A percentile compares a stretch with the other conserved stretches of the same genome.
phyloP scores from a whole-genome alignment of 1,284 basidiomycete genomes.

The Microstroma glucosiphilum region DNA sequence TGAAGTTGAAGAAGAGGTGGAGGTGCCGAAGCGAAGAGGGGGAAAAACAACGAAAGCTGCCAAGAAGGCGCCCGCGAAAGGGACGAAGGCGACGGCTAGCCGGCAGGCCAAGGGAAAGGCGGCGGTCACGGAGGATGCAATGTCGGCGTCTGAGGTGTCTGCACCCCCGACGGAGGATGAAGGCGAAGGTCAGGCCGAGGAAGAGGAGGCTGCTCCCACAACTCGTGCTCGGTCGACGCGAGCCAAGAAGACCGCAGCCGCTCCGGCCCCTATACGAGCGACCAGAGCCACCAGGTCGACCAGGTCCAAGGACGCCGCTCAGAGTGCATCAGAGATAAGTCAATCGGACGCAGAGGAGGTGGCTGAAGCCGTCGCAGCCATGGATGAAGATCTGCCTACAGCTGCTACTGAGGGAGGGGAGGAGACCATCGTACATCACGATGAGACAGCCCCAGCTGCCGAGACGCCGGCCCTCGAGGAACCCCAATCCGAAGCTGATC shows the following conservation, averaged over 20 bases:
- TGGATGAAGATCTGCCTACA: not conserved
- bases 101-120: not conserved
- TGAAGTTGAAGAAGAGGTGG: constrained; percentile 9
- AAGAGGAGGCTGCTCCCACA: not conserved
- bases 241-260: too few relatives aligned
- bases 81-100: not conserved
- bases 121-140: not conserved
- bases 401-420: not conserved
- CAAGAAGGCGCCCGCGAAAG: not conserved
- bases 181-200: not conserved
- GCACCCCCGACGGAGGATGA: not conserved
- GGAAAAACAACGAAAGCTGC: constrained; percentile 10
- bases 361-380: not conserved
- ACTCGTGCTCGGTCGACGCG: too few relatives aligned
- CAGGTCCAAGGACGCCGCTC: not conserved
- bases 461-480: not conserved
- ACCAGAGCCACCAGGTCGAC: not conserved
- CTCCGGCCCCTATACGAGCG: too few relatives aligned
- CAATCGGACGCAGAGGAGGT: not conserved
- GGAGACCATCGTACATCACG: not conserved
- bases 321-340: not conserved
- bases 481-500: too few relatives aligned
- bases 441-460: not conserved
- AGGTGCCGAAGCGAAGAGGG: constrained; percentile 16
- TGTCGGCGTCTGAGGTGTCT: not conserved